Base-by-base conservation (phyloP, 2,329 filamentous ascomycete species). In the Pseudogymnoascus destructans region DNA sequence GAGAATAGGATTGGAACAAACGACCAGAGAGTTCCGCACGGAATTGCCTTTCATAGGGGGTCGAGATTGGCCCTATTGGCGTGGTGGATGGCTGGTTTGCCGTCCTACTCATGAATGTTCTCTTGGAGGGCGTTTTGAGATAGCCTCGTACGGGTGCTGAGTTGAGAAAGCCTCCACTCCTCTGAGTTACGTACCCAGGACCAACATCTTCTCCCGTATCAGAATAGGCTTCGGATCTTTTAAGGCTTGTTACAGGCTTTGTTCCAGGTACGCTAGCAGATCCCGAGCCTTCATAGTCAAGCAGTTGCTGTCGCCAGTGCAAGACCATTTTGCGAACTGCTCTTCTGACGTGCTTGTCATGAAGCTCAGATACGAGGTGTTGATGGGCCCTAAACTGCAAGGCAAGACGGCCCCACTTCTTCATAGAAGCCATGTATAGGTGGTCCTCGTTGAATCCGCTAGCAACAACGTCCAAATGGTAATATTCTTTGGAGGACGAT, bases 41-140 rank as follows among this genome's bases (percentile, higher is more conserved):
- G 2, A 71, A 64, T 33, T 71, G 69, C 23, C 67, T 65, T 59
- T 74, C 71, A n/a, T 75, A 67, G n/a, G 75, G 71, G 0, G 72
- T 72, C 5, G 74, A 72, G 5, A 76, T 65, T 11, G 74, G 73
- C 13, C 69, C 73, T 58, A 69, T 68, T 3, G 74, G 74, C 3
- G 74, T 76, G 3, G 73, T 76, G 7, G 74, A 71, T 10, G 71
- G 69, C 52, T 71, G 64, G 27, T 69, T 71, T 5, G 70, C 69
- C 4, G 72, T 69, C 27, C 72, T 67, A 5, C 72, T 67, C 56
- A 72, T 67, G 3, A 76, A 73, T 2, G 73, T 75, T 70, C 74
- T 73, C 55, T 73, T 73, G n/a, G 74, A 77, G 1, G 75, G 75
- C 6, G 75, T 77, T 54, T 72, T 71, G 15, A 66, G 58, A 55